phyloP scores from a whole-genome alignment of 768 basidiomycete genomes.

The Cystobasidiopsis lactophilus region DNA sequence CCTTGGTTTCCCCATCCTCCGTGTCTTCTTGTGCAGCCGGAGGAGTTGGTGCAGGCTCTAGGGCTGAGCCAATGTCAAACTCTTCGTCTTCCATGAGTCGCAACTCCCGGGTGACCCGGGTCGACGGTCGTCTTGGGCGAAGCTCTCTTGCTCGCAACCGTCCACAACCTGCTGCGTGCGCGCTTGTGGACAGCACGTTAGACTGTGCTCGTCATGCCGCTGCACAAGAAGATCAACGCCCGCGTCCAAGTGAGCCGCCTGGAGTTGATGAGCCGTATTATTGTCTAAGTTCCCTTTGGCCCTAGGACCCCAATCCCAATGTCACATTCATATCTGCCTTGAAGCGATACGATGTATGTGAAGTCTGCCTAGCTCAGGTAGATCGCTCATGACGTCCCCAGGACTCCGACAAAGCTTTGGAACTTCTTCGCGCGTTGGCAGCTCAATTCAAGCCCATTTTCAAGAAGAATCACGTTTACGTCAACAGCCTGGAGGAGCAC shows the following conservation, averaged over 20 bases:
- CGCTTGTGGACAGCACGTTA: too few species aligned
- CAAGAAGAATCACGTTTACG: not conserved
- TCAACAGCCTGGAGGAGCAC: not conserved
- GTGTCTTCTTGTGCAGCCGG: too few species aligned
- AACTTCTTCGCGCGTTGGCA: not conserved
- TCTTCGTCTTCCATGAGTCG: not conserved
- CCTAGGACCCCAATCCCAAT: not conserved
- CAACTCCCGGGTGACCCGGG: too few species aligned
- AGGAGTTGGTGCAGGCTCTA: not conserved
- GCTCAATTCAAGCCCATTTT: conserved; percentile 1
- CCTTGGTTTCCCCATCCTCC: not conserved
- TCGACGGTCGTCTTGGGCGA: too few species aligned
- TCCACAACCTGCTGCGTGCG: too few species aligned
- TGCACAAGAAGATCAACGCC: conserved; percentile 3
- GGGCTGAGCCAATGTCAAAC: not conserved
- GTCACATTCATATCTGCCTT: not conserved
- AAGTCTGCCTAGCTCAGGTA: too few species aligned
- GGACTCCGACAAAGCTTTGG: not conserved
- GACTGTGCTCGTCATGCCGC: not conserved
- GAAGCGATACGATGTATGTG: too few species aligned
- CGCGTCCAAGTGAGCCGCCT: not conserved
- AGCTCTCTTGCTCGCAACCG: too few species aligned
- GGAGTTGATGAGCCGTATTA: not conserved
- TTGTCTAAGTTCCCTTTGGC: not conserved
- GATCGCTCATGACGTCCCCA: too few species aligned